These are phyloP conservation scores for Colletotrichum sp. DNA, from an alignment of 2,329 filamentous ascomycete species.

Conservation along the genomic window DNA sequence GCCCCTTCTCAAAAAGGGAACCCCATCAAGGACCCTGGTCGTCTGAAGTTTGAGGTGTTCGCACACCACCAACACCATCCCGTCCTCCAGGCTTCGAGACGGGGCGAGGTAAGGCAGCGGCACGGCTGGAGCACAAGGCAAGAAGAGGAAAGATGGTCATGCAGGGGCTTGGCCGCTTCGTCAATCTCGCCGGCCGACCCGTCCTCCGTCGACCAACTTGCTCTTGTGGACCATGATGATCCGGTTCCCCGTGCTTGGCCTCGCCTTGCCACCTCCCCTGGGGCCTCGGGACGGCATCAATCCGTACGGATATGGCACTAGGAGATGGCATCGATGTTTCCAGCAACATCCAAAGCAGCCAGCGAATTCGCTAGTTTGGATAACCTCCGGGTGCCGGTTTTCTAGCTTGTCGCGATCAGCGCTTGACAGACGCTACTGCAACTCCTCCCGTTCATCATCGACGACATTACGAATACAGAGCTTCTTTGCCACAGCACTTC, in stretches of 20 bases:
- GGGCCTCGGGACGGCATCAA: not conserved
- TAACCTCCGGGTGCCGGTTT: not conserved
- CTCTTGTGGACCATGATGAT: not conserved
- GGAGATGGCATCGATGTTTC: not conserved
- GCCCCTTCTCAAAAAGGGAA: not conserved
- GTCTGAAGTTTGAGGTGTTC: not conserved
- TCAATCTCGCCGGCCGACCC: slow-evolving; percentile 1
- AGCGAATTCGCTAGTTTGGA: not conserved
- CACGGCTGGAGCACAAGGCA: not conserved
- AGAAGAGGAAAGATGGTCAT: not conserved
- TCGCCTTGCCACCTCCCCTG: not conserved
- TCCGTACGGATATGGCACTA: not conserved
- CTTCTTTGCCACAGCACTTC: not conserved
- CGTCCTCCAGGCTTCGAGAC: not conserved
- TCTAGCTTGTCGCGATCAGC: not conserved
- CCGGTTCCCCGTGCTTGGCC: slow-evolving; percentile 6
- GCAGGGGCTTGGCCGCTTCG: not conserved
- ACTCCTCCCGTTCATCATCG: not conserved
- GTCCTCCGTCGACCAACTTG: not conserved
- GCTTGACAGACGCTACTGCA: not conserved
- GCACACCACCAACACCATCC: not conserved
- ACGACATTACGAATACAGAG: not conserved
- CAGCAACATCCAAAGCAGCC: not conserved
- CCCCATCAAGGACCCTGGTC: not conserved
- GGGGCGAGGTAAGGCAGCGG: not conserved